Base-by-base conservation (phyloP, 495 filamentous ascomycete genomes). In the Talaromyces stipitatus region DNA sequence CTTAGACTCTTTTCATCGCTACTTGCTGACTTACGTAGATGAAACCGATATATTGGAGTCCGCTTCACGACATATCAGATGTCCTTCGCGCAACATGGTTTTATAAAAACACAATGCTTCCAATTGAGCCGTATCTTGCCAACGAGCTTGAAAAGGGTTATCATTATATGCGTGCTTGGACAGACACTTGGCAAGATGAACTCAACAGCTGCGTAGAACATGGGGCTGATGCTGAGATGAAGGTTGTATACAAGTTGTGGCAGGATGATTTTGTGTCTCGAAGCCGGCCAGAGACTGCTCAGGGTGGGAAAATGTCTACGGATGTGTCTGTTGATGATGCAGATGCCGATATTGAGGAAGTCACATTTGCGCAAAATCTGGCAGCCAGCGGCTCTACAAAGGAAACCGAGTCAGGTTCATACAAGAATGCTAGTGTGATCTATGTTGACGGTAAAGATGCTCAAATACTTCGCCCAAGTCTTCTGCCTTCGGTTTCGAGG, bases 1-100 rank as follows among this genome's bases (percentile, higher is more conserved):
- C 24, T 26, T 30, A 20, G n/a, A n/a, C n/a, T 41, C 6, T 22
- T 28, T 5, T 16, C 9, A 4, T 41, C 18, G 4, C 18, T 20
- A 81, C 56, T 72, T 77, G 61, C 64, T 85, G n/a, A 79, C 77
- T 12, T 67, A 71, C 6, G 68, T 86, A 89, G 72, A 97, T 98
- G 91, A 87, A 92, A 67, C 94, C 94, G 0, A 97, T 97, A 38
- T 98, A 98, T 63, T 98, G 94, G 94, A 91, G 85, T 30, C 92
- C 94, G n/a, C 80, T 97, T 20, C 89, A 95, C 60, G 94, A 98
- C 64, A 80, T 96, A 14, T 86, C 89, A 8, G 76, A 78, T 9
- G 92, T 97, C 7, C 72, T 88, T 64, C 82, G 94, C 38, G 91
- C 89, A 1, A 97, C 94, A 0, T 98, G 94, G 94, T 97, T 98